A percentile compares a stretch with the other conserved stretches of the same genome.
These are phyloP conservation scores for Excoecaria cochinchinensis DNA, from an alignment of 345 rosid genomes.

Conservation along the genomic window DNA sequence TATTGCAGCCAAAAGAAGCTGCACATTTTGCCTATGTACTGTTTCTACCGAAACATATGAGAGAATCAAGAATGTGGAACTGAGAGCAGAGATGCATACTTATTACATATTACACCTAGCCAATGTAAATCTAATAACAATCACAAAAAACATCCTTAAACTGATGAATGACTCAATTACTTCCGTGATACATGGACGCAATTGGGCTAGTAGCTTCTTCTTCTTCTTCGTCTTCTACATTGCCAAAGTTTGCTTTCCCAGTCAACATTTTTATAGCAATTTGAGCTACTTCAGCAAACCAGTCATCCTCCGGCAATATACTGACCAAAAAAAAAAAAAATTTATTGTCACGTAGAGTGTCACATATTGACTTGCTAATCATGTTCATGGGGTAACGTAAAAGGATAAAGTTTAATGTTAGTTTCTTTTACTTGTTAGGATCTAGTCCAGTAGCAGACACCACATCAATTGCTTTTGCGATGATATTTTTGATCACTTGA, in stretches of 20 bases:
- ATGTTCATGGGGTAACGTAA: neutral
- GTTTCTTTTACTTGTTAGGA: constrained; percentile 54
- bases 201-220: constrained; percentile 61
- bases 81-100: neutral
- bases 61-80: neutral
- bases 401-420: neutral
- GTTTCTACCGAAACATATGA: neutral
- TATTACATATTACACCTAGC: neutral
- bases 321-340: constrained; percentile 29
- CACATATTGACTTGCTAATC: neutral
- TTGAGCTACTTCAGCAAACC: constrained; percentile 92
- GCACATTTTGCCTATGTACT: neutral
- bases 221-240: constrained; percentile 50
- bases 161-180: constrained; percentile 23
- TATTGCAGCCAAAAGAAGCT: neutral
- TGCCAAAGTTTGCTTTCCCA: constrained; percentile 57
- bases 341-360: neutral
- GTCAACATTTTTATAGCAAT: constrained; percentile 76
- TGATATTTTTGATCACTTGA: constrained; percentile 81
- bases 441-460: constrained; percentile 67
- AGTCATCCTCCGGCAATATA: constrained; percentile 79
- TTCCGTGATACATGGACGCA: constrained; percentile 45
- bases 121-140: neutral
- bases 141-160: too few species aligned
- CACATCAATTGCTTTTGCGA: constrained; percentile 80